These are phyloP conservation scores for Metschnikowia shivogae DNA, from an alignment of 805 yeast genomes.

Conservation along the genomic window DNA sequence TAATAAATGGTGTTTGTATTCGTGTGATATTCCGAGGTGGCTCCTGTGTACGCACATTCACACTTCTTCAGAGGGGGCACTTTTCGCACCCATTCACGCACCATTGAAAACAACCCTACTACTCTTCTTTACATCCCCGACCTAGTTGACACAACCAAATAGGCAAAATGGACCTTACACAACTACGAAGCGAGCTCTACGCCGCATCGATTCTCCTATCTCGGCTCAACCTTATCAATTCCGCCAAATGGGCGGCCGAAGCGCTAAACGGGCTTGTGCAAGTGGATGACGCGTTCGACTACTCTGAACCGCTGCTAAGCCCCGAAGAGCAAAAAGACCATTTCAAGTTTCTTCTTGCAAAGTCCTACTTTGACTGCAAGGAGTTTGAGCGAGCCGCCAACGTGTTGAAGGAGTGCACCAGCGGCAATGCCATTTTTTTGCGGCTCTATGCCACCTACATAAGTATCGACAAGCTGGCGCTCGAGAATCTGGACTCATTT, in stretches of 20 bases:
- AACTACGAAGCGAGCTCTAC: constrained; percentile 24
- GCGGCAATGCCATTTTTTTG: constrained; percentile 56
- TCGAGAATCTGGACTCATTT: constrained; percentile 70
- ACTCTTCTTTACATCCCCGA: too few relatives aligned
- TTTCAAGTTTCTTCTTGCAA: constrained; percentile 56
- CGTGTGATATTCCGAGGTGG: too few relatives aligned
- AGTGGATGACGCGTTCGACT: constrained; percentile 13
- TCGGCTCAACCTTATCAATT: constrained; percentile 57
- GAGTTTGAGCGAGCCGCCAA: constrained; percentile 79
- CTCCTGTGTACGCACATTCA: too few relatives aligned
- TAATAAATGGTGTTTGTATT: too few relatives aligned
- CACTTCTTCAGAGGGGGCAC: too few relatives aligned
- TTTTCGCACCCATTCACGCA: too few relatives aligned
- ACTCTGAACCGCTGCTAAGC: constrained; percentile 11
- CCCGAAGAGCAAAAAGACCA: constrained; percentile 36
- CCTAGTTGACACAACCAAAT: too few relatives aligned
- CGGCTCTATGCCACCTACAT: constrained; percentile 65
- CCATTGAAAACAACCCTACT: too few relatives aligned
- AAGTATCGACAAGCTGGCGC: constrained; percentile 70
- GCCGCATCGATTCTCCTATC: constrained; percentile 39
- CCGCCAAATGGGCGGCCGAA: constrained; percentile 82
- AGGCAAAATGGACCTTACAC: neutral
- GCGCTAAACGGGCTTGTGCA: constrained; percentile 60
- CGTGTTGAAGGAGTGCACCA: constrained; percentile 47
- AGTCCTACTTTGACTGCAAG: constrained; percentile 70